Evolutionary conservation across 2,329 filamentous ascomycete genomes (phyloP).

Genomic region (Chaetomiaceae sp.): DNA sequence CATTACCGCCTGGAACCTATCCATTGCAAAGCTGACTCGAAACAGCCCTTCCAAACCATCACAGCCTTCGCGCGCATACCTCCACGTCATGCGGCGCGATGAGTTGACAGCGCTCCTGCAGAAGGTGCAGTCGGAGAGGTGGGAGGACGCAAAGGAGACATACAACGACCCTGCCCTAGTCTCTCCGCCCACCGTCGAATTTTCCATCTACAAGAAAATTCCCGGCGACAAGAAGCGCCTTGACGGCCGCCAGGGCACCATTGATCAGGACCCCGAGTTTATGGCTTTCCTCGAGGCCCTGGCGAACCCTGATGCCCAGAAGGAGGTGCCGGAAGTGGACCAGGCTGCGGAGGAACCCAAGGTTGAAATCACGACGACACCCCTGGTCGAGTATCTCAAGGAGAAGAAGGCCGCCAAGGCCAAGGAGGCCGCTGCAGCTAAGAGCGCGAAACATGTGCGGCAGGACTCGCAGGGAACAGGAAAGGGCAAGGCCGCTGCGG

Average conservation of each 20-base stretch:
- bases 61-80: slow-evolving; percentile 71
- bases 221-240: slow-evolving; percentile 69
- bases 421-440: slow-evolving; percentile 53
- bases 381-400: slow-evolving; percentile 81
- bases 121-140: slow-evolving; percentile 61
- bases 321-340: slow-evolving; percentile 47
- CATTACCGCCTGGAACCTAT: neutral
- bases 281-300: slow-evolving; percentile 87
- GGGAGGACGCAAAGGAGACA: slow-evolving; percentile 79
- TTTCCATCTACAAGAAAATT: slow-evolving; percentile 77
- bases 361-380: slow-evolving; percentile 70
- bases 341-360: slow-evolving; percentile 45
- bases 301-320: slow-evolving; percentile 60
- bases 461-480: slow-evolving; percentile 46
- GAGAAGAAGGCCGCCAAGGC: slow-evolving; percentile 82
- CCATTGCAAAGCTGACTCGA: slow-evolving; percentile 44
- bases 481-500: slow-evolving; percentile 42
- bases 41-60: slow-evolving; percentile 79
- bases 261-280: slow-evolving; percentile 94
- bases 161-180: slow-evolving; percentile 67
- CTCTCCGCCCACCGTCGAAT: slow-evolving; percentile 75
- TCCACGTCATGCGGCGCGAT: slow-evolving; percentile 72
- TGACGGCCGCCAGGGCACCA: slow-evolving; percentile 86
- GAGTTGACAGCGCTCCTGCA: slow-evolving; percentile 66
- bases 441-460: slow-evolving; percentile 52